Evolutionary conservation across 345 rosid species (phyloP).

Genomic region (Schrenkiella parvula): DNA sequence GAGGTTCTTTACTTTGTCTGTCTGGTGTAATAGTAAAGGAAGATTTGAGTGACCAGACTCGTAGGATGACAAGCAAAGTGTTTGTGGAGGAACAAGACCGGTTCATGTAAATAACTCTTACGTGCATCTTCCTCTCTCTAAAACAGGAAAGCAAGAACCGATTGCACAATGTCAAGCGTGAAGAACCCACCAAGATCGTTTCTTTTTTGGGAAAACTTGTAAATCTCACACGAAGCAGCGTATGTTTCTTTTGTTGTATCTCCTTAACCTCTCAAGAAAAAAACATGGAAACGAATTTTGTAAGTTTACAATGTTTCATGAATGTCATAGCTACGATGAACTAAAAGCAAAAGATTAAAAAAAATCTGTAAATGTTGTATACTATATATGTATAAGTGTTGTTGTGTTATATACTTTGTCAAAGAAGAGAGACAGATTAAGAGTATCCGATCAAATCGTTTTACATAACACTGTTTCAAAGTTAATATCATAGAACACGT

Average conservation of each 20-base stretch:
- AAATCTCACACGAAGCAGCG: slow-evolving; percentile 1
- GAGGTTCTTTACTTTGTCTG: background rate
- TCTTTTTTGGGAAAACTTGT: slow-evolving; percentile 7
- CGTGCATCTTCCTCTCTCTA: background rate
- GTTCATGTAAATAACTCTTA: slow-evolving; percentile 4
- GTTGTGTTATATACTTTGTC: background rate
- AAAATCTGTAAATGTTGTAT: background rate
- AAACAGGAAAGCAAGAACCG: slow-evolving; percentile 19
- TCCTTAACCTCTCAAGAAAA: background rate
- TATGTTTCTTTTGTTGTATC: slow-evolving; percentile 18
- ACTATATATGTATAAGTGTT: background rate
- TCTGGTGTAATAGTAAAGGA: background rate
- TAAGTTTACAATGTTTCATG: background rate
- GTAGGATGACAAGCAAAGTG: background rate
- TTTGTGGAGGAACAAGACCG: background rate
- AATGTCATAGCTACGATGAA: background rate
- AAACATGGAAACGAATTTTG: background rate
- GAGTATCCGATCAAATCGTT: background rate
- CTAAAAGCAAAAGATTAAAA: background rate
- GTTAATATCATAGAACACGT: too few species aligned
- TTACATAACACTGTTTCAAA: too few species aligned
- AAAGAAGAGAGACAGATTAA: background rate
- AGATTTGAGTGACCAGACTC: background rate
- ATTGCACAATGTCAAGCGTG: slow-evolving; percentile 21
- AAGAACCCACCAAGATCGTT: background rate